Evolutionary conservation across 345 rosid genomes (phyloP), one percentile per base, ranked within the genome.

Genomic region (Schrenkiella parvula): DNA sequence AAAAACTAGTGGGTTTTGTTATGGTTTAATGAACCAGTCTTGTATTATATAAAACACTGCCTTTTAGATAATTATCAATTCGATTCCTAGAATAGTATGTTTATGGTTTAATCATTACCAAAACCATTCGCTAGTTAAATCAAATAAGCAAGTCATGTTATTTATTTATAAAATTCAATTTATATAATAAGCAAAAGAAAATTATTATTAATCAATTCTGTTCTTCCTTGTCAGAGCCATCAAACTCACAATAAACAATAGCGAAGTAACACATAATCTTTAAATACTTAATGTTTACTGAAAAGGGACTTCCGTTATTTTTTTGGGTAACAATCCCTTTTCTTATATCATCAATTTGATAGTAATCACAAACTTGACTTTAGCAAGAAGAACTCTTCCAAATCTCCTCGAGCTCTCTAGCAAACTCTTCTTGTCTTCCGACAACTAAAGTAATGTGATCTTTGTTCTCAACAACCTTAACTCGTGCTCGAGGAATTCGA

Each of bases 391-490:
- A 58, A 22, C 42, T 76, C 64, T 64, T 76, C 96, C 96, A 89
- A 29, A 87, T 85, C 79, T 85, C 85, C 64, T 87, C 84, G 29
- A 87, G 92, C 65, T 89, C 90, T 59, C 79, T 65, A 1, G 98
- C 92, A 42, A 93, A 93, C n/a, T 74, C 88, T 60, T 80, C 77
- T 56, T 86, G 97, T 76, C 93, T 61, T 29, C 75, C 62, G 35
- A 71, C 68, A 17, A 72, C 69, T n/a, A 72, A 28, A 47, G 62
- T 72, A 17, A 72, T 72, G 55, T 72, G 76, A 39, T 72, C 55
- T 62, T 50, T 72, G 46, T 72, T 62, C 26, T 72, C 62, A 39
- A 72, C 4, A 6, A 62, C 76, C 35, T 39, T 72, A 72, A 62
- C 62, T 39, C 43, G 56, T 12, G 98, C 97, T 0, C 95, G 83